phyloP scores from a whole-genome alignment of 2,329 filamentous ascomycete species.

The Sporothrix schenckii region DNA sequence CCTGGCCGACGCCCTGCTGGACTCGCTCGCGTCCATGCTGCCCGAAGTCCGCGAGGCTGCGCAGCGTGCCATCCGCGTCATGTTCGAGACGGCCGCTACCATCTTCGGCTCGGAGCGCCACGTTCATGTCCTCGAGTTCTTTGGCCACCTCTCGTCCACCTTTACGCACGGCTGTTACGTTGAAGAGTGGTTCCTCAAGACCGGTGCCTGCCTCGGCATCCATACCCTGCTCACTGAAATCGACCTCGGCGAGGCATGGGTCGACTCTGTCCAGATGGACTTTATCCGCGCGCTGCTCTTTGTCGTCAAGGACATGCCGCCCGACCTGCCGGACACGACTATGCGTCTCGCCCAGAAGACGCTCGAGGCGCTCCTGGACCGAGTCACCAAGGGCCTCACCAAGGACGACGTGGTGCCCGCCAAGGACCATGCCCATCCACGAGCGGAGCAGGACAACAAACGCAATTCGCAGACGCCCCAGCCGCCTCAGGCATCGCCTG shows the following conservation, averaged over 20 bases:
- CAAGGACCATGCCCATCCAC: conserved; percentile 8
- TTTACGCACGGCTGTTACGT: conserved; percentile 96
- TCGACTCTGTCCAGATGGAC: conserved; percentile 79
- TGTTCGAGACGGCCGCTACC: conserved; percentile 73
- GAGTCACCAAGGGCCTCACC: conserved; percentile 76
- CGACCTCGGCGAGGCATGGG: conserved; percentile 81
- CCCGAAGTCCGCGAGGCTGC: conserved; percentile 79
- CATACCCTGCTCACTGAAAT: conserved; percentile 83
- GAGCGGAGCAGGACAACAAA: conserved; percentile 8
- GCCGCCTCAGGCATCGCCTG: conserved; percentile 9
- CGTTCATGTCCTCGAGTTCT: conserved; percentile 79
- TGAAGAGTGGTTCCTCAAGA: conserved; percentile 98
- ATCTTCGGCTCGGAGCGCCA: conserved; percentile 77
- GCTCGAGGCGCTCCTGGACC: conserved; percentile 74
- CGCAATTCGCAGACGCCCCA: conserved; percentile 26
- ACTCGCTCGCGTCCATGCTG: conserved; percentile 85
- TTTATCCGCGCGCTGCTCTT: conserved; percentile 92
- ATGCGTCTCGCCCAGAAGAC: conserved; percentile 80
- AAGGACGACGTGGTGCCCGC: conserved; percentile 66
- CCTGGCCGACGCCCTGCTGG: conserved; percentile 85
- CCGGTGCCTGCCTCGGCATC: conserved; percentile 88
- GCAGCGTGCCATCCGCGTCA: conserved; percentile 73
- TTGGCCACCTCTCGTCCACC: conserved; percentile 75
- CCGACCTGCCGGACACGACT: conserved; percentile 89
- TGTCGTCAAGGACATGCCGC: conserved; percentile 97